Percentiles rank a stretch among this genome's conserved stretches.
These are phyloP conservation scores for Botrytis galanthina DNA, from an alignment of 2,329 filamentous ascomycete species.

Conservation along the genomic window DNA sequence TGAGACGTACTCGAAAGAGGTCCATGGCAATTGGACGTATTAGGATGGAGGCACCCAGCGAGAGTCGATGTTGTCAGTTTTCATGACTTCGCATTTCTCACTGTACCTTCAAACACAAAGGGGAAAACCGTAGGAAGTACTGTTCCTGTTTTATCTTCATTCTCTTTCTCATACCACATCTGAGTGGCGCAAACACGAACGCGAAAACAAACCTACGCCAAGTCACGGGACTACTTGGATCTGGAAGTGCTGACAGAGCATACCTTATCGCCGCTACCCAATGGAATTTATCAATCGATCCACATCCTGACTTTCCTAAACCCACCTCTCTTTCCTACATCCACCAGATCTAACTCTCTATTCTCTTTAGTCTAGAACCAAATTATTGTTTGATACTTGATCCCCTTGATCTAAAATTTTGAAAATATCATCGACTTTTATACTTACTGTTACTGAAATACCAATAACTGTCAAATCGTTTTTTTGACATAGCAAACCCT, in stretches of 20 bases:
- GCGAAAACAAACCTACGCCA: background rate
- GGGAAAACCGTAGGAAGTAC: background rate
- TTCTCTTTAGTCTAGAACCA: background rate
- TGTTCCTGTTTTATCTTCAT: background rate
- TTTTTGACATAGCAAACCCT: background rate
- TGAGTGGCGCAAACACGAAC: constrained; percentile 14
- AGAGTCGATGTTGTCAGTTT: background rate
- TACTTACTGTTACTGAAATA: background rate
- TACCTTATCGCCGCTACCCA: background rate
- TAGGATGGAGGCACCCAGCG: constrained; percentile 5
- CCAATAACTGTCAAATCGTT: background rate
- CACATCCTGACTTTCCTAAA: background rate
- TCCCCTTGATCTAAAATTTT: background rate
- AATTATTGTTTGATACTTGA: background rate
- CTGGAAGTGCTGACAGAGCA: background rate
- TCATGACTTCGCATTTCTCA: constrained; percentile 5
- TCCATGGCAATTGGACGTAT: constrained; percentile 50
- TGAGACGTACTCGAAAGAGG: constrained; percentile 84
- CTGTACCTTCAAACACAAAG: background rate
- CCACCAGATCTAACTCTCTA: background rate
- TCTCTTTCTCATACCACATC: background rate
- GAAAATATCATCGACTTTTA: background rate
- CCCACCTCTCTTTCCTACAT: background rate
- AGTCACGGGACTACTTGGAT: background rate
- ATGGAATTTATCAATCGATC: background rate